phyloP scores from a whole-genome alignment of 2,329 filamentous ascomycete species.

The Trichoderma afroharzianum region DNA sequence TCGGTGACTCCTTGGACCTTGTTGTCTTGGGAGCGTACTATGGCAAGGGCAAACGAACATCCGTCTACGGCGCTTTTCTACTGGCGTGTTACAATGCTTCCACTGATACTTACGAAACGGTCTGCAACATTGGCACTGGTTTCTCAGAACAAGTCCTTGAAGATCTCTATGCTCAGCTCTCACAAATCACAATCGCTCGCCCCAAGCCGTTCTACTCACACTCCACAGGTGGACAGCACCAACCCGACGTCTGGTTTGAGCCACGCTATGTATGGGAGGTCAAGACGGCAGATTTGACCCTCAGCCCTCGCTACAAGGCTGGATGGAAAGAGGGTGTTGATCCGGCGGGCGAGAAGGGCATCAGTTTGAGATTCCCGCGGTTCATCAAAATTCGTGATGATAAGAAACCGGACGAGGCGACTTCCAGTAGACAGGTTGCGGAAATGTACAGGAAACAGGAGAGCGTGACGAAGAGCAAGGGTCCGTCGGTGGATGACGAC shows the following conservation, averaged over 20 bases:
- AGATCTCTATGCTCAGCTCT: constrained; percentile 73
- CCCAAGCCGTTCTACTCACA: constrained; percentile 95
- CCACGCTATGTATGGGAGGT: constrained; percentile 95
- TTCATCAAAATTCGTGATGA: constrained; percentile 92
- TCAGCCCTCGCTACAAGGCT: constrained; percentile 92
- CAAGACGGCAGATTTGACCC: constrained; percentile 89
- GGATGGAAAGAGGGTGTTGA: constrained; percentile 78
- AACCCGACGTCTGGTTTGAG: constrained; percentile 98
- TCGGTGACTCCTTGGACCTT: constrained; percentile 93
- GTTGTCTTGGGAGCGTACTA: constrained; percentile 94
- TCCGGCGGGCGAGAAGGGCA: constrained; percentile 66
- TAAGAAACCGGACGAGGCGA: constrained; percentile 92
- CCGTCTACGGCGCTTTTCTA: constrained; percentile 91
- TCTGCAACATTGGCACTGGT: constrained; percentile 98
- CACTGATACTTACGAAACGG: constrained; percentile 82
- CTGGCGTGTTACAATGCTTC: constrained; percentile 86
- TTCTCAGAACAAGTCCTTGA: constrained; percentile 95
- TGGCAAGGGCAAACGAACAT: constrained; percentile 92
- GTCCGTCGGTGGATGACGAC: constrained; percentile 86
- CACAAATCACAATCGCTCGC: constrained; percentile 75
- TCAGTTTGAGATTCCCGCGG: constrained; percentile 84
- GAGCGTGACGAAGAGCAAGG: constrained; percentile 80
- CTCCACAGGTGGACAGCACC: constrained; percentile 78
- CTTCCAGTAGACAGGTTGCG: constrained; percentile 76
- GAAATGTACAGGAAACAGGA: constrained; percentile 98